Evolutionary conservation across 1,139 yeast genomes (phyloP), one percentile per base, ranked within the genome.

Genomic region (Insectozyma bohioensis): DNA sequence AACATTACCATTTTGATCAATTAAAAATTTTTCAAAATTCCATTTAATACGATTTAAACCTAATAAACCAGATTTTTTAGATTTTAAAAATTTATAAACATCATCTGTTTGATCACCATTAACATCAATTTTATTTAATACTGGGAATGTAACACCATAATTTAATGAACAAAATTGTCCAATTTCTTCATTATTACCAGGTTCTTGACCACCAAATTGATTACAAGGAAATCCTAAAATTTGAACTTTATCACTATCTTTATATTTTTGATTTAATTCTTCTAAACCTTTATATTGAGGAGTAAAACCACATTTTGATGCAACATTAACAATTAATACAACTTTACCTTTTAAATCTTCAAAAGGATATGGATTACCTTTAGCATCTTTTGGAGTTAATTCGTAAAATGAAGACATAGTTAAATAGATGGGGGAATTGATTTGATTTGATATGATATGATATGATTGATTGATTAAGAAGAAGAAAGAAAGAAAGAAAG

Each of bases 321-420:
- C 92, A 24, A 96, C 97, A 58, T 92, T 92, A 47, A 92, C 95
- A 46, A 92, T 75, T 31, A 92, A 62, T 13, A 92, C 97, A 31
- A 86, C 96, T 58, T 92, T 87, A 27, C 96, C 97, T 59, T 86
- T 75, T 41, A 88, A 67, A 45, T 83, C 72, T 25, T 63, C 52
- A 55, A 92, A 84, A 27, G 84, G 75, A 60, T 63, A 87, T 20
- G 80, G 78, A 48, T 79, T 60, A 30, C 85, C 87, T 35, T 60
- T 60, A 37, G 56, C 52, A 44, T 68, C 70, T 26, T 45, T 45
- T 24, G 75, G 72, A 15, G 56, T 37, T 45, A 69, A 67, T 15
- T 63, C 66, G 60, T 68, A 67, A 44, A 68, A 67, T 15, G 47
- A 35, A 23, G 67, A 56, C 72, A 66, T 66, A 12, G 20, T 20